These are phyloP conservation scores for Akanthomyces uredinophilus DNA, from an alignment of 2,329 filamentous ascomycete genomes.

Conservation along the genomic window DNA sequence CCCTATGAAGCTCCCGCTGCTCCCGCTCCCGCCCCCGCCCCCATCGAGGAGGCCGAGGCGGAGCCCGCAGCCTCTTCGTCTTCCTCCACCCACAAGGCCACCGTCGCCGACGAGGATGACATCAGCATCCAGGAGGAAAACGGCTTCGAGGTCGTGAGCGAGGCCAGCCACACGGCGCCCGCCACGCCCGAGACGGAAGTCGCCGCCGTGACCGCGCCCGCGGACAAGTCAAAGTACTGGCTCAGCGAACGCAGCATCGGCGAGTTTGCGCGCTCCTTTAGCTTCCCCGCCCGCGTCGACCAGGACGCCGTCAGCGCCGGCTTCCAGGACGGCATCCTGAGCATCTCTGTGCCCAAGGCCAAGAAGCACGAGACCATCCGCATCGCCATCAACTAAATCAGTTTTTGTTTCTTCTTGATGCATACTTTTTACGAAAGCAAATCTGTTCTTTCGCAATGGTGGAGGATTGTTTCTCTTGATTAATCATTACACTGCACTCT, in stretches of 20 bases:
- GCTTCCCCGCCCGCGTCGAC: constrained; percentile 60
- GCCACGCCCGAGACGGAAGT: constrained; percentile 26
- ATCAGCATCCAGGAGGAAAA: constrained; percentile 26
- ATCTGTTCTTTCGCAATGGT: background rate
- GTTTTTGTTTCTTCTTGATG: background rate
- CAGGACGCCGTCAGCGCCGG: constrained; percentile 55
- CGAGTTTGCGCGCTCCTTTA: constrained; percentile 64
- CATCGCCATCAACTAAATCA: constrained; percentile 48
- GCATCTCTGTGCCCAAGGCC: constrained; percentile 60
- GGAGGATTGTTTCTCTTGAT: background rate
- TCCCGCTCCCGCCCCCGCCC: constrained; percentile 36
- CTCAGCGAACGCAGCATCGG: constrained; percentile 60
- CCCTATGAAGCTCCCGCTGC: constrained; percentile 38
- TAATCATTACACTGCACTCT: background rate
- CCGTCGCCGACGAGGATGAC: constrained; percentile 58
- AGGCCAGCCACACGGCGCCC: constrained; percentile 19
- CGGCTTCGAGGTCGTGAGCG: constrained; percentile 27
- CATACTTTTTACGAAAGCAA: too few relatives aligned
- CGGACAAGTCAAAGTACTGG: constrained; percentile 61
- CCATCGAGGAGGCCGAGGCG: constrained; percentile 31
- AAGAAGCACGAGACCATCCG: constrained; percentile 53
- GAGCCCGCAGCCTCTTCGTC: constrained; percentile 34
- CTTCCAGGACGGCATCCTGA: constrained; percentile 62
- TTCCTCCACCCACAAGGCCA: constrained; percentile 43
- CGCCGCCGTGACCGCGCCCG: constrained; percentile 23